phyloP scores from a whole-genome alignment of 2,329 filamentous ascomycete genomes.

The Plectosphaerella sp. region DNA sequence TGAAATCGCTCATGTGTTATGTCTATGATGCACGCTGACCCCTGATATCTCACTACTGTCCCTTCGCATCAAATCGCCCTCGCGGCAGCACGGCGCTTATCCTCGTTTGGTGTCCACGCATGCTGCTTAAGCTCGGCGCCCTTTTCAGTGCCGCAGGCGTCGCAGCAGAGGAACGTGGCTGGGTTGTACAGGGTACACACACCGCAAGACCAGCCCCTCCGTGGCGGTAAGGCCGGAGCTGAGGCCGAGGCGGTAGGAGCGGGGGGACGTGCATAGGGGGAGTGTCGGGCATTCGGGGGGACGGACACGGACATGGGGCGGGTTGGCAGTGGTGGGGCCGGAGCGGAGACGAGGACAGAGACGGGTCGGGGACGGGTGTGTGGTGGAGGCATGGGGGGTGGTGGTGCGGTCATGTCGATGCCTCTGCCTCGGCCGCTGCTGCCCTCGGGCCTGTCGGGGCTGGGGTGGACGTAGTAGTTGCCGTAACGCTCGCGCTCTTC shows the following conservation, averaged over 20 bases:
- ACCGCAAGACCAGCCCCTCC: conserved; percentile 45
- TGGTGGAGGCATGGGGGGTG: conserved; percentile 6
- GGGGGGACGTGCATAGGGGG: no score
- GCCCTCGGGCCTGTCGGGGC: conserved; percentile 46
- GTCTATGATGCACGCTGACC: no score
- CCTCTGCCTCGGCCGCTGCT: conserved; percentile 21
- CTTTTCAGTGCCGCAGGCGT: conserved; percentile 41
- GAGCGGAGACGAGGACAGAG: background rate
- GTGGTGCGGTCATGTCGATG: conserved; percentile 6
- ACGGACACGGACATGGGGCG: conserved; percentile 1
- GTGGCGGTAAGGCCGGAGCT: background rate
- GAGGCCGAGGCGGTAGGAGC: background rate
- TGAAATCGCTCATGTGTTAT: no score
- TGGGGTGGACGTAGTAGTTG: conserved; percentile 44
- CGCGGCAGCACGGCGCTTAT: conserved; percentile 14
- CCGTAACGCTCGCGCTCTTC: conserved; percentile 59
- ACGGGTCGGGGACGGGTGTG: background rate
- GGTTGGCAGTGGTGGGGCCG: background rate
- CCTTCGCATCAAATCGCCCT: no score
- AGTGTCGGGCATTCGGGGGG: background rate
- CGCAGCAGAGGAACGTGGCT: conserved; percentile 45
- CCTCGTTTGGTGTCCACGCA: conserved; percentile 15
- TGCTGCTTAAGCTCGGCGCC: conserved; percentile 13
- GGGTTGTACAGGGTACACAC: conserved; percentile 56
- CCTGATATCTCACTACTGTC: no score